phyloP scores from a whole-genome alignment of 352 stramenopile genomes.

The Halophytophthora polymorphica region DNA sequence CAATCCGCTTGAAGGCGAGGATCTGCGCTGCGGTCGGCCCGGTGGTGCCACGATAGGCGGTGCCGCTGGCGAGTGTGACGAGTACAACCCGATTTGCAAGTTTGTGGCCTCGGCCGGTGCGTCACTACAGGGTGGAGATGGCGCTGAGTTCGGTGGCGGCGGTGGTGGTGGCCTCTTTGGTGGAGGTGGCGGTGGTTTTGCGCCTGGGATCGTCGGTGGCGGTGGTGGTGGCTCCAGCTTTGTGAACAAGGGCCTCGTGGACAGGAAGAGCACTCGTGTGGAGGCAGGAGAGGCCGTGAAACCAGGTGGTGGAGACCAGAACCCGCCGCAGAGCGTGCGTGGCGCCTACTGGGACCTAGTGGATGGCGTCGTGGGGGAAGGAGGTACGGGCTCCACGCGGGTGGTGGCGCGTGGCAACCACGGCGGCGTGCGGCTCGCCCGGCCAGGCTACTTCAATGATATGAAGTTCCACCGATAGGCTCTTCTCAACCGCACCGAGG shows the following conservation, averaged over 20 bases:
- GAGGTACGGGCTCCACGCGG: slow-evolving; percentile 33
- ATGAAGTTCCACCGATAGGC: slow-evolving; percentile 63
- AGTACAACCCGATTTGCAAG: slow-evolving; percentile 57
- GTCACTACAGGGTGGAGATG: slow-evolving; percentile 60
- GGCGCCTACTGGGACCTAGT: slow-evolving; percentile 58
- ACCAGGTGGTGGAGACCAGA: slow-evolving; percentile 50
- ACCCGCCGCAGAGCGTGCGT: slow-evolving; percentile 46
- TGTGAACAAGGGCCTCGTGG: slow-evolving; percentile 40
- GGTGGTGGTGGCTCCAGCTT: slow-evolving; percentile 66
- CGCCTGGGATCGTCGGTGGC: slow-evolving; percentile 65
- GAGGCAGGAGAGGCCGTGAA: slow-evolving; percentile 27
- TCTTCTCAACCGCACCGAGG: neutral
- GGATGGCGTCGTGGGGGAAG: slow-evolving; percentile 53
- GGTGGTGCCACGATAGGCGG: slow-evolving; percentile 42
- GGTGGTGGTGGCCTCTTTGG: slow-evolving; percentile 64
- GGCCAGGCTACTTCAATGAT: slow-evolving; percentile 65
- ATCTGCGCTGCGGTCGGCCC: slow-evolving; percentile 46
- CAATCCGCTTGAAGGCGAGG: slow-evolving; percentile 32
- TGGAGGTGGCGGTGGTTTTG: slow-evolving; percentile 63
- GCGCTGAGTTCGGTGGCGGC: slow-evolving; percentile 69
- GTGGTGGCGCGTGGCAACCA: slow-evolving; percentile 46
- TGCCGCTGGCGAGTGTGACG: slow-evolving; percentile 46
- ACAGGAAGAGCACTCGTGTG: slow-evolving; percentile 42
- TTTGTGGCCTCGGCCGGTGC: slow-evolving; percentile 50
- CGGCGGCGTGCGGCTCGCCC: slow-evolving; percentile 58